phyloP scores from a whole-genome alignment of 805 yeast species.

The Kazachstania psychrophila region DNA sequence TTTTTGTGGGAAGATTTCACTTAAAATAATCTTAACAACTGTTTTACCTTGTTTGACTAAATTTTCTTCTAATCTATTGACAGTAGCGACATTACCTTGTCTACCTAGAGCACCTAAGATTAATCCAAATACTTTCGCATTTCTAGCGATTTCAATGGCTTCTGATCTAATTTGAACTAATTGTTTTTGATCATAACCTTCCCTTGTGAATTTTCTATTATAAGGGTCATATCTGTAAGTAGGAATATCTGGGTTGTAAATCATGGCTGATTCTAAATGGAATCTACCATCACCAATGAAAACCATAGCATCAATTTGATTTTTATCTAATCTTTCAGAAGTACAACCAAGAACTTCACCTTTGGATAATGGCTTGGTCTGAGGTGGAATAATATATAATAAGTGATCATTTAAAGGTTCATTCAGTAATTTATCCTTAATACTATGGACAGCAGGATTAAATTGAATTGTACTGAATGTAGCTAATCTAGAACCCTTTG shows the following conservation, averaged over 20 bases:
- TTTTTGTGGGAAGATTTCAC: conserved; percentile 91
- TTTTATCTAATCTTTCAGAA: conserved; percentile 64
- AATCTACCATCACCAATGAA: conserved; percentile 95
- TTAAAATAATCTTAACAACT: conserved; percentile 72
- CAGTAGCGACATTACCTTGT: conserved; percentile 81
- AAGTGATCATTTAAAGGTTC: conserved; percentile 37
- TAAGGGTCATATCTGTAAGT: conserved; percentile 96
- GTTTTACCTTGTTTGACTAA: conserved; percentile 48
- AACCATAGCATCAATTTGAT: conserved; percentile 67
- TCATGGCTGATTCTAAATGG: conserved; percentile 93
- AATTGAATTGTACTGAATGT: conserved; percentile 94
- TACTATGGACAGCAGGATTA: conserved; percentile 84
- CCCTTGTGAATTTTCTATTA: conserved; percentile 81
- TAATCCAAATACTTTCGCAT: conserved; percentile 64
- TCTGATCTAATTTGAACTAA: conserved; percentile 62
- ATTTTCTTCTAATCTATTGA: conserved; percentile 51
- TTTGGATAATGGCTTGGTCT: conserved; percentile 81
- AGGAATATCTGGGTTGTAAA: conserved; percentile 86
- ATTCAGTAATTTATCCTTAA: conserved; percentile 49
- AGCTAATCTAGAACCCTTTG: conserved; percentile 57
- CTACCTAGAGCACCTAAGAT: conserved; percentile 91
- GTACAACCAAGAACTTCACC: conserved; percentile 98
- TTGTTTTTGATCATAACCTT: conserved; percentile 79
- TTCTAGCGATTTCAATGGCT: conserved; percentile 57
- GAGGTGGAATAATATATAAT: conserved; percentile 72